Evolutionary conservation across 176 grass and related monocot species (phyloP).

Genomic region (Musa troglodytarum): DNA sequence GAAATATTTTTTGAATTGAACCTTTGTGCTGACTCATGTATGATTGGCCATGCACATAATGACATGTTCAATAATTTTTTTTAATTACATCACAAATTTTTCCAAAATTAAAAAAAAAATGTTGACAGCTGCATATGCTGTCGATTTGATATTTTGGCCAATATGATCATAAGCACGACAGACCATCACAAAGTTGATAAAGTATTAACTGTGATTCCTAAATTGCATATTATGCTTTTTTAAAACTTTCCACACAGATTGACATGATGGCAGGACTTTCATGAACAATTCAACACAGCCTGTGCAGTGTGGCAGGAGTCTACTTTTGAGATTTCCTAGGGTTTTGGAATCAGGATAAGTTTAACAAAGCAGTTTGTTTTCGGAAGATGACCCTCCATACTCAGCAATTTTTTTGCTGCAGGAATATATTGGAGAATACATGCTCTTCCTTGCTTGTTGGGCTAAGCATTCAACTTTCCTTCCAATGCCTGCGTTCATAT

Average conservation of each 20-base stretch:
- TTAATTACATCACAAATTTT: too few species aligned
- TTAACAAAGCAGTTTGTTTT: conserved; percentile 50
- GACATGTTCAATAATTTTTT: too few species aligned
- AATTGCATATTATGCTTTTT: background rate
- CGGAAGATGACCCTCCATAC: conserved; percentile 42
- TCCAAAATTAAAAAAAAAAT: too few species aligned
- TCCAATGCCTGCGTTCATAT: conserved; percentile 55
- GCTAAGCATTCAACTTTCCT: conserved; percentile 63
- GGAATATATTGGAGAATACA: conserved; percentile 61
- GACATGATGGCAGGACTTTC: background rate
- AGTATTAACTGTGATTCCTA: too few species aligned
- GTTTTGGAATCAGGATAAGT: conserved; percentile 47
- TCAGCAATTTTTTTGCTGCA: conserved; percentile 99
- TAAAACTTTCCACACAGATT: background rate
- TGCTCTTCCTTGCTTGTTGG: conserved; percentile 81
- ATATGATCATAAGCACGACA: too few species aligned
- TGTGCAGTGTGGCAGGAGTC: background rate
- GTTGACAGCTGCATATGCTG: too few species aligned
- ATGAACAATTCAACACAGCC: background rate
- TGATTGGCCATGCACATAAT: too few species aligned
- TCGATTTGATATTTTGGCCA: too few species aligned
- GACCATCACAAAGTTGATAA: too few species aligned
- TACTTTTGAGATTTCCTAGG: conserved; percentile 26
- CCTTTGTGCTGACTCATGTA: too few species aligned
- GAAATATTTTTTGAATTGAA: too few species aligned